phyloP scores from a whole-genome alignment of 2,329 filamentous ascomycete species.

The Colletotrichum costaricense region DNA sequence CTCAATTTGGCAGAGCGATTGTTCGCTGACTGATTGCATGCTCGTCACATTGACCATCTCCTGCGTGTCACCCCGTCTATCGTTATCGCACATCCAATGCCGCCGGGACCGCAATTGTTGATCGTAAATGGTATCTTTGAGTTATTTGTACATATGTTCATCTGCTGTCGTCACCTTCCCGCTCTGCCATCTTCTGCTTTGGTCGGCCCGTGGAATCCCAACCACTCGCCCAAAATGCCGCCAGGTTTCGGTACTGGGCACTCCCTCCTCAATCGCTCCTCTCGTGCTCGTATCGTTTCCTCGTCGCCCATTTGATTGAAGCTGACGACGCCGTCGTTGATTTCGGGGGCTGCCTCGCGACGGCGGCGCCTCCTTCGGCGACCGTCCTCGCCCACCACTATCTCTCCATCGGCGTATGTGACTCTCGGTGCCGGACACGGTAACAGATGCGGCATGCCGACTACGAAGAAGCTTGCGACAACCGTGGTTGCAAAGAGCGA shows the following conservation, averaged over 20 bases:
- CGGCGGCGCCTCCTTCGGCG: slow-evolving; percentile 57
- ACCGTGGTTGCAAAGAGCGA: slow-evolving; percentile 96
- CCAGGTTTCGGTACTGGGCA: slow-evolving; percentile 94
- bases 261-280: slow-evolving; percentile 70
- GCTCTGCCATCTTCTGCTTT: slow-evolving; percentile 16
- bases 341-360: slow-evolving; percentile 48
- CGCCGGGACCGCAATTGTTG: not conserved
- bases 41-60: not conserved
- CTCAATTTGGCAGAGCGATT: not conserved
- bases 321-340: slow-evolving; percentile 60
- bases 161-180: slow-evolving; percentile 22
- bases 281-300: slow-evolving; percentile 41
- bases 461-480: slow-evolving; percentile 89
- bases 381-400: slow-evolving; percentile 57
- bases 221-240: slow-evolving; percentile 79
- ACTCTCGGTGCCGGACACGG: slow-evolving; percentile 88
- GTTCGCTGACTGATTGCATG: too few species aligned
- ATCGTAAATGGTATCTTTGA: slow-evolving; percentile 30
- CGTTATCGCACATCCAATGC: not conserved
- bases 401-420: slow-evolving; percentile 77
- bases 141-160: slow-evolving; percentile 30
- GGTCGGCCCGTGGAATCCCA: slow-evolving; percentile 69
- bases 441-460: slow-evolving; percentile 88
- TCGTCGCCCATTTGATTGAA: slow-evolving; percentile 55
- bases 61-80: not conserved